Base-by-base conservation (phyloP, 2,329 filamentous ascomycete species). In the Fusarium sororula region DNA sequence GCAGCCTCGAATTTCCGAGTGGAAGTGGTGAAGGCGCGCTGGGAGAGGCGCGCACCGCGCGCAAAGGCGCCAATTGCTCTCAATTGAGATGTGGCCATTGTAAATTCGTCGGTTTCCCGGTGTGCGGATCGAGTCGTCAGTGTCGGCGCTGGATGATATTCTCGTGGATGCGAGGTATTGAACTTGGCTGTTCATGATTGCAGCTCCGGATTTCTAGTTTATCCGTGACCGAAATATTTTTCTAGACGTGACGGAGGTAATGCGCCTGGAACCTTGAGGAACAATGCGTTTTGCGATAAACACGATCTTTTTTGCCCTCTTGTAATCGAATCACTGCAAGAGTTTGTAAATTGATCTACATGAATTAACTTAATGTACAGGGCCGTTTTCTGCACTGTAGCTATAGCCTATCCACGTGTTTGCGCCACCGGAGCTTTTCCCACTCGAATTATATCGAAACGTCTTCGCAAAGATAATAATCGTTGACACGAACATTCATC, bases 11-110 rank as follows among this genome's bases (percentile, higher is more conserved):
- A 80, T 72, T 85, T 84, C 65, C 85, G 85, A 53, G 85, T 81
- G 26, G 87, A 87, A 63, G 83, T 83, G 72, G 84, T 81, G 77
- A 90, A 88, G 51, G 85, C 79, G 63, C 87, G 86, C 74, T 81
- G 83, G 59, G 83, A 81, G 63, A 83, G 79, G 72, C 85, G 84
- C 78, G 84, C 75, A 66, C 82, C 83, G 78, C 85, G 85, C 77
- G 85, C 80, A 63, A 89, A 77, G 74, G 82, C 80, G 63, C 84
- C 80, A 63, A 85, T 74, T 63, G 84, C 82, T 82, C 82, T 86
- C 83, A 82, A 84, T 85, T 82, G 84, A 82, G 81, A 85, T 74
- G 78, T 84, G 77, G 84, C 83, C 82, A 83, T 88, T 56, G 63
- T 74, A 56, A 72, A 55, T 72, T 58, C 53, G 77, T 77, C 72